Base-by-base conservation (phyloP, 2,329 filamentous ascomycete genomes). In the Trichoderma breve region DNA sequence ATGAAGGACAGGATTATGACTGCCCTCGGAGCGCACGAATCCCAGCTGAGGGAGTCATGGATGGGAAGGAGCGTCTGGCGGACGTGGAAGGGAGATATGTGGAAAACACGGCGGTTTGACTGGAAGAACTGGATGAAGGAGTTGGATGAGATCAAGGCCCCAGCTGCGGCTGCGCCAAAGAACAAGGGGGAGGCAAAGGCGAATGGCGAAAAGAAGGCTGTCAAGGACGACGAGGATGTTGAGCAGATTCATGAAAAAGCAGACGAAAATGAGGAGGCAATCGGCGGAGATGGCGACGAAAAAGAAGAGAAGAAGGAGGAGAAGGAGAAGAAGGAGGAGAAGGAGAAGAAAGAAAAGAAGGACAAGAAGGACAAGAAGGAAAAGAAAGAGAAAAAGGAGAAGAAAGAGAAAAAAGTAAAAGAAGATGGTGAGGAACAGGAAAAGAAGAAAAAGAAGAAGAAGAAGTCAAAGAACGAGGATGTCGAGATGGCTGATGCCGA, bases 81-180 rank as follows among this genome's bases (percentile, higher is more conserved):
- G 30, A 82, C 81, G 47, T 90, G 88, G 87, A 86, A 85, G 78
- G 87, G 87, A 14, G 88, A 90, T 73, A 77, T 86, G 78, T 90
- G 87, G 87, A 86, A 84, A 76, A 85, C 84, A 62, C 81, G 85
- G 55, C 79, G 84, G 63, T 78, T 81, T 18, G 87, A 89, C 63
- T 90, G 88, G 88, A 86, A 88, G 73, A 76, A 81, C 3, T 89
- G 87, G 86, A 85, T 85, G 73, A 89, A 86, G 79, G 86, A 88
- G 74, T 81, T 84, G 21, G 78, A 78, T 53, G 75, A 74, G 24
- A 72, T 71, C 9, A 68, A 76, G 62, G 73, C 77, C 24, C 73
- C 64, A n/a, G 51, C 51, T 30, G 69, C 74, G 36, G 73, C 74
- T 2, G 73, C 73, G 14, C 75, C 72, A 3, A 71, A 71, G 55